Evolutionary conservation across 1,139 yeast genomes (phyloP).

Genomic region (Pichia sp.): DNA sequence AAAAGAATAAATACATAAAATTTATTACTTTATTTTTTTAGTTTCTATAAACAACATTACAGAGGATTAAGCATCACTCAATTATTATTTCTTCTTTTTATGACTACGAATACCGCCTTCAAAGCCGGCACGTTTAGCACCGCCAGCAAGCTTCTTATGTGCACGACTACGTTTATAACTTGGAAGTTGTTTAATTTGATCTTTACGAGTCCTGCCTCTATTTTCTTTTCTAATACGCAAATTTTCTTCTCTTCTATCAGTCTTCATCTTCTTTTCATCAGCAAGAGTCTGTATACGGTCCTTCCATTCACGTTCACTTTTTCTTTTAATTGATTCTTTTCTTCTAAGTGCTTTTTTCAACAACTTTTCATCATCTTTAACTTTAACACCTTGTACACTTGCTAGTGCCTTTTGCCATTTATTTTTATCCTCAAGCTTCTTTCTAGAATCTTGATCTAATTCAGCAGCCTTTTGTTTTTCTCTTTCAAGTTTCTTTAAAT

Average conservation of each 20-base stretch:
- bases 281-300: constrained; percentile 78
- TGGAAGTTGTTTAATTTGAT: constrained; percentile 59
- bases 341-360: constrained; percentile 80
- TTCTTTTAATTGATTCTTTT: constrained; percentile 72
- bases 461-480: constrained; percentile 59
- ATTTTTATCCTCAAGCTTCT: constrained; percentile 58
- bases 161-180: constrained; percentile 48
- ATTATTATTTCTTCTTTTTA: constrained; percentile 8
- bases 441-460: constrained; percentile 60
- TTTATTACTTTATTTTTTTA: too few relatives aligned
- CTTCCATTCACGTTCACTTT: constrained; percentile 79
- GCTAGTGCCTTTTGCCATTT: constrained; percentile 82
- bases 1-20: too few relatives aligned
- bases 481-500: constrained; percentile 65
- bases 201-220: constrained; percentile 65
- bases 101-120: constrained; percentile 37
- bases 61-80: too few relatives aligned
- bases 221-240: constrained; percentile 74
- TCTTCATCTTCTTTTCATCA: constrained; percentile 66
- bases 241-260: constrained; percentile 85
- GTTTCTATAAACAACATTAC: too few relatives aligned
- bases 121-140: constrained; percentile 52
- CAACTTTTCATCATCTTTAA: constrained; percentile 84
- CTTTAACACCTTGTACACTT: constrained; percentile 83
- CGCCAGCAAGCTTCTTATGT: constrained; percentile 25